Evolutionary conservation across 2,329 filamentous ascomycete genomes (phyloP).

Genomic region (Lecanosticta acicola): DNA sequence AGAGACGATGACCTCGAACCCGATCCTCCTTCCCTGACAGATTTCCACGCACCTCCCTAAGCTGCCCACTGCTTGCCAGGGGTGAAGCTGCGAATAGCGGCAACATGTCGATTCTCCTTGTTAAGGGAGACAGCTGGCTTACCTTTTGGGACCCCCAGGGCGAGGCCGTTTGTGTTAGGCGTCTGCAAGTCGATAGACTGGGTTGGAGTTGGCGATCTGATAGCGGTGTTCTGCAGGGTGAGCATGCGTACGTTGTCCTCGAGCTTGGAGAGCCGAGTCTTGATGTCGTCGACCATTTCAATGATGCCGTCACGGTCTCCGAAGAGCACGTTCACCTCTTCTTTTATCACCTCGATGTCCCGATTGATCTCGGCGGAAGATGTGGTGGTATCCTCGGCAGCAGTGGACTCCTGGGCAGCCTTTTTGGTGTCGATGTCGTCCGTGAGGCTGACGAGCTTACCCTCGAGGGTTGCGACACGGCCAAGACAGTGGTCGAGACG

Average conservation of each 20-base stretch:
- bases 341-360: conserved; percentile 9
- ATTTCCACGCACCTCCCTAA: conserved; percentile 12
- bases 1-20: not conserved
- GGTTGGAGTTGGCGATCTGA: not conserved
- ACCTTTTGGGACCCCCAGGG: conserved; percentile 23
- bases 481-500: conserved; percentile 5
- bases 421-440: conserved; percentile 5
- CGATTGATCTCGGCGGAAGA: not conserved
- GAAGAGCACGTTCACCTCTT: conserved; percentile 21
- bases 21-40: conserved; percentile 1
- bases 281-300: conserved; percentile 11
- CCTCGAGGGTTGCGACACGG: conserved; percentile 6
- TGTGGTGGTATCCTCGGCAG: not conserved
- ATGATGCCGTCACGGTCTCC: conserved; percentile 21
- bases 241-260: conserved; percentile 21
- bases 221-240: conserved; percentile 10
- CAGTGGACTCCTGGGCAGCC: conserved; percentile 3
- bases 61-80: conserved; percentile 14
- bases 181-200: conserved; percentile 19
- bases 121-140: conserved; percentile 7
- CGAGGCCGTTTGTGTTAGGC: conserved; percentile 16
- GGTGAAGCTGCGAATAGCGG: conserved; percentile 10
- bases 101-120: not conserved
- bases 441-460: conserved; percentile 1
- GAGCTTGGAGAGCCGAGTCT: conserved; percentile 14